Conservation (phyloP, 345 rosid species). For the Gossypioides kirkii region DNA sequence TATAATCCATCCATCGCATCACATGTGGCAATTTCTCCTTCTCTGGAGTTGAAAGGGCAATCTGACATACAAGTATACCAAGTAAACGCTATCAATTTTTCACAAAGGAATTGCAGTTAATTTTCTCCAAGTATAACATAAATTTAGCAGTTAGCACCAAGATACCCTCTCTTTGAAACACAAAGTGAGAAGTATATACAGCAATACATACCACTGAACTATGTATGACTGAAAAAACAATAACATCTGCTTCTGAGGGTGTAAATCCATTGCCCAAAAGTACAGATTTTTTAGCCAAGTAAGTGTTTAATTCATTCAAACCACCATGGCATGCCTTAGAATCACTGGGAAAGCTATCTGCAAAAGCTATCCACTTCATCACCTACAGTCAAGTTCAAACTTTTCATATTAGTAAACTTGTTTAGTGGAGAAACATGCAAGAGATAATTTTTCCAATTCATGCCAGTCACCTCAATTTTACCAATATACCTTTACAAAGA, state of each 20-base stretch:
- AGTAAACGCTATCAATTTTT: neutral
- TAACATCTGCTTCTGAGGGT: conserved; percentile 72
- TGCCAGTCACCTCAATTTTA: neutral
- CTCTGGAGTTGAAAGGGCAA: conserved; percentile 45
- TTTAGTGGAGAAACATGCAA: neutral
- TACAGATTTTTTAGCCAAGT: conserved; percentile 59
- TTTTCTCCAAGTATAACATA: neutral
- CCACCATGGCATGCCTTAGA: conserved; percentile 38
- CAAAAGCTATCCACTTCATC: conserved; percentile 64
- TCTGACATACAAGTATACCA: conserved; percentile 33
- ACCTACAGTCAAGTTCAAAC: conserved; percentile 37
- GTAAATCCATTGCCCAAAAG: conserved; percentile 65
- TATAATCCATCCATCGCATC: conserved; percentile 80
- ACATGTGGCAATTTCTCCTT: conserved; percentile 57
- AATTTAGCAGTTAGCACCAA: neutral
- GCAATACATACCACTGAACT: conserved; percentile 52
- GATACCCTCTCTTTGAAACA: neutral
- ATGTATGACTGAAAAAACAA: conserved; percentile 63
- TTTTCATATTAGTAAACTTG: neutral
- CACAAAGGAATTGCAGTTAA: neutral
- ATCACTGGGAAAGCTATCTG: conserved; percentile 47
- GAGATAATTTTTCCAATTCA: neutral
- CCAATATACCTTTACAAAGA: neutral
- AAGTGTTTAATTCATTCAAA: conserved; percentile 51
- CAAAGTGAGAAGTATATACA: neutral